A percentile compares a stretch with the other conserved stretches of the same genome.
Conservation (phyloP, 208 protist species). For the Leptomonas seymouri region DNA sequence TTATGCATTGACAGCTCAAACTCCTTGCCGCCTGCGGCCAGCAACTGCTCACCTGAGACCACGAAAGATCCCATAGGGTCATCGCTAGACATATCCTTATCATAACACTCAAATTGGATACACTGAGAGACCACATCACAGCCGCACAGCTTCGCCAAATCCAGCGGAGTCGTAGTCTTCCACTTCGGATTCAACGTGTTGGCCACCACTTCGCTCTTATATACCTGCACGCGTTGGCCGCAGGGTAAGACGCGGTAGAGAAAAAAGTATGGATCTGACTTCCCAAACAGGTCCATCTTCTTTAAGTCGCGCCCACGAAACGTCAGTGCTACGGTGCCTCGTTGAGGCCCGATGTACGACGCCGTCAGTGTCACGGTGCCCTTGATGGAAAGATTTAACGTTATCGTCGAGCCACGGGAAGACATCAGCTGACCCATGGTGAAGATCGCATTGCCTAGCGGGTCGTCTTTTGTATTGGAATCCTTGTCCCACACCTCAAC, state of each 20-base stretch:
- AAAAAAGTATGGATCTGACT: constrained; percentile 39
- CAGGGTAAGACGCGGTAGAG: constrained; percentile 25
- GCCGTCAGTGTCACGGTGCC: constrained; percentile 36
- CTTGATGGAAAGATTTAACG: constrained; percentile 23
- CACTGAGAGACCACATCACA: constrained; percentile 19
- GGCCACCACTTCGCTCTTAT: constrained; percentile 37
- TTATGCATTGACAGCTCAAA: constrained; percentile 29
- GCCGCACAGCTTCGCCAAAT: constrained; percentile 40
- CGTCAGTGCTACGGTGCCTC: constrained; percentile 19
- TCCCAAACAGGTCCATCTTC: constrained; percentile 49
- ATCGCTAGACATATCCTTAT: constrained; percentile 21
- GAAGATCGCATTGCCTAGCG: constrained; percentile 31
- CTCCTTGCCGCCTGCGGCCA: constrained; percentile 13
- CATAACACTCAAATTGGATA: constrained; percentile 36
- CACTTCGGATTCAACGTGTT: constrained; percentile 45
- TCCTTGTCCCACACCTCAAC: constrained; percentile 39
- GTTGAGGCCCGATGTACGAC: constrained; percentile 2
- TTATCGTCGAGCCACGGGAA: constrained; percentile 8
- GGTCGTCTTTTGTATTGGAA: constrained; percentile 27
- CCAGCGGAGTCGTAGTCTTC: constrained; percentile 26
- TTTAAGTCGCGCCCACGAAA: constrained; percentile 36
- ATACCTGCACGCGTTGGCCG: constrained; percentile 23
- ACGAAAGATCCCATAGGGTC: constrained; percentile 33
- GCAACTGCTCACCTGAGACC: constrained; percentile 23
- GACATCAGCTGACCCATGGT: constrained; percentile 36